A percentile compares a stretch with the other conserved stretches of the same genome.
Conservation (phyloP, 2,329 filamentous ascomycete genomes). For the Periglandula ipomoeae region DNA sequence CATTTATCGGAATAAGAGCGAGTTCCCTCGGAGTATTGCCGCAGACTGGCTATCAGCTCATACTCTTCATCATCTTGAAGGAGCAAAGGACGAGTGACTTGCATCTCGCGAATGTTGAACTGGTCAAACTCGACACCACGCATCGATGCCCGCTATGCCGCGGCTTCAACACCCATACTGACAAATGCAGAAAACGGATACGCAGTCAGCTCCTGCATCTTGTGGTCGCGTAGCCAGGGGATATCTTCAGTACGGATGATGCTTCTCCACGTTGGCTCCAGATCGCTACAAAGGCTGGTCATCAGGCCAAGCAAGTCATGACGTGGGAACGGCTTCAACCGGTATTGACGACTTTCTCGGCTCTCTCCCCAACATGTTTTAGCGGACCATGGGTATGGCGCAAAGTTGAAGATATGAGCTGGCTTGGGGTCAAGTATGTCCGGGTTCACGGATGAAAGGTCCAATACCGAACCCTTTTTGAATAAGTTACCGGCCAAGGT, state of each 20-base stretch:
- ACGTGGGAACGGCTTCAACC: slow-evolving; percentile 28
- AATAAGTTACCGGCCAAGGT: slow-evolving; percentile 31
- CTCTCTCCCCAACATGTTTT: slow-evolving; percentile 40
- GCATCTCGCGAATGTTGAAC: slow-evolving; percentile 5
- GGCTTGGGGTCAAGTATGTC: slow-evolving; percentile 10
- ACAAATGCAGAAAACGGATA: slow-evolving; percentile 46
- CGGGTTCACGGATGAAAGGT: slow-evolving; percentile 25
- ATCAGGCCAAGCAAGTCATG: slow-evolving; percentile 38
- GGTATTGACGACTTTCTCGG: slow-evolving; percentile 31
- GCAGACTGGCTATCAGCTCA: slow-evolving; percentile 17
- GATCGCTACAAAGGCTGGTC: slow-evolving; percentile 34
- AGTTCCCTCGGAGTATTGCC: slow-evolving; percentile 19
- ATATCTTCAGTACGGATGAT: slow-evolving; percentile 37
- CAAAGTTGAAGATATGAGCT: slow-evolving; percentile 31
- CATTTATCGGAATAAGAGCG: slow-evolving; percentile 32
- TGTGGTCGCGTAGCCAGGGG: slow-evolving; percentile 51
- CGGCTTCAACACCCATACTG: slow-evolving; percentile 41
- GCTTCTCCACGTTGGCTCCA: slow-evolving; percentile 41
- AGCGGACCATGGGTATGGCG: slow-evolving; percentile 39
- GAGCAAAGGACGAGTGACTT: slow-evolving; percentile 5
- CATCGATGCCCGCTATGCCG: slow-evolving; percentile 23
- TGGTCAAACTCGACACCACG: slow-evolving; percentile 10
- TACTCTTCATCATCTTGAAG: slow-evolving; percentile 13
- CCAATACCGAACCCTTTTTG: neutral
- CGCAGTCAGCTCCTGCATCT: slow-evolving; percentile 45